Evolutionary conservation across 148 eudicot species (phyloP).

Genomic region (Vaccinium vitisidaea): DNA sequence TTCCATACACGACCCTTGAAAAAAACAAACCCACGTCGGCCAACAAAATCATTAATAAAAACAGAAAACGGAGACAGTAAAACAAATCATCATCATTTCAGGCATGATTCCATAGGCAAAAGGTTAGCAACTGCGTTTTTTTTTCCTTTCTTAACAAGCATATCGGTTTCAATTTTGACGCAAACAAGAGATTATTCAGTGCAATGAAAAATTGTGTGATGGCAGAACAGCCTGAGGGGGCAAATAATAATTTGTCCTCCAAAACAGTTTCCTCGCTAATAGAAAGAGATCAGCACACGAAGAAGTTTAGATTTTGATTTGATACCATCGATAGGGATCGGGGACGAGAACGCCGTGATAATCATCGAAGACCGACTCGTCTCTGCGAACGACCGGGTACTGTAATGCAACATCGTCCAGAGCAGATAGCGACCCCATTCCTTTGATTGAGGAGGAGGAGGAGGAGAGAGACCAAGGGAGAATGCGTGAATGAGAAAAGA

Average conservation of each 20-base stretch:
- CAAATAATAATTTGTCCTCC: neutral
- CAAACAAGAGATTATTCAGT: neutral
- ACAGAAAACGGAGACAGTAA: neutral
- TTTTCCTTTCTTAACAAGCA: neutral
- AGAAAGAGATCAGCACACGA: neutral
- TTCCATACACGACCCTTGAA: neutral
- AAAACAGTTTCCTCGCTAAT: no score
- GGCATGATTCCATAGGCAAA: no score
- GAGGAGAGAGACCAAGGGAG: neutral
- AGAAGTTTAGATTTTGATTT: neutral
- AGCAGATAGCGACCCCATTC: slow-evolving; percentile 63
- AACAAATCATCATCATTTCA: neutral
- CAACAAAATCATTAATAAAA: neutral
- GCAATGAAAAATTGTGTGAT: neutral
- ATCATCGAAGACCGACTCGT: slow-evolving; percentile 64
- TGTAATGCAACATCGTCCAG: slow-evolving; percentile 36
- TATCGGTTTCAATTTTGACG: neutral
- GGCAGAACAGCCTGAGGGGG: neutral
- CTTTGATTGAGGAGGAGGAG: slow-evolving; percentile 9
- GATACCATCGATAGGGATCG: slow-evolving; percentile 89
- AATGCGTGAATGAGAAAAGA: neutral
- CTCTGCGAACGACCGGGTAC: slow-evolving; percentile 67
- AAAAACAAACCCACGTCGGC: neutral
- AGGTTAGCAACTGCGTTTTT: no score
- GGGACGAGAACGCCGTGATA: slow-evolving; percentile 73